phyloP scores from a whole-genome alignment of 805 yeast species.

The Alloascoidea africana region DNA sequence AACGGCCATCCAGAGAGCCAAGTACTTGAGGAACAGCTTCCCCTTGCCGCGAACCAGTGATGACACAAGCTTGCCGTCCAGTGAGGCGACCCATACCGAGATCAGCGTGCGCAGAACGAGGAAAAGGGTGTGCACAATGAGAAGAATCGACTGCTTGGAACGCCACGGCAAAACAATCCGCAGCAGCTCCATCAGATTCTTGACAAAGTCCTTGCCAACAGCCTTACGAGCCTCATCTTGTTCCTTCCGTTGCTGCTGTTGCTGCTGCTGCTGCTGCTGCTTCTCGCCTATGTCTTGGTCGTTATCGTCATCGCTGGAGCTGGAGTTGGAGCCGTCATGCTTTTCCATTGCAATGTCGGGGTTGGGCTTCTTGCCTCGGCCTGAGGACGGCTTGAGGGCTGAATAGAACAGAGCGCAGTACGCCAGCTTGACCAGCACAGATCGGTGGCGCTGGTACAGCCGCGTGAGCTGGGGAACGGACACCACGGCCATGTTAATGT shows the following conservation, averaged over 20 bases:
- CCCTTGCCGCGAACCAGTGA: slow-evolving; percentile 61
- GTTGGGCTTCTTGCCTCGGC: background rate
- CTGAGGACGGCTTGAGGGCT: background rate
- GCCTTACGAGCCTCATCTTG: too few species aligned
- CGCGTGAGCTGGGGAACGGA: background rate
- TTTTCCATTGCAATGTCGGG: background rate
- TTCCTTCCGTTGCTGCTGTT: slow-evolving; percentile 12
- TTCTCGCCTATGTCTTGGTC: slow-evolving; percentile 2
- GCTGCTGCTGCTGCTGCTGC: slow-evolving; percentile 3
- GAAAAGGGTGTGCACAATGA: slow-evolving; percentile 39
- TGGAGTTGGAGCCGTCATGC: too few species aligned
- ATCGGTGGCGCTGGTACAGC: background rate
- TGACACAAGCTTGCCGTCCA: slow-evolving; percentile 79
- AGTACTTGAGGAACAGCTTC: slow-evolving; percentile 40
- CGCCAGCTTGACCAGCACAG: background rate
- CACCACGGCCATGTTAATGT: background rate
- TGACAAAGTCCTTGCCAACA: slow-evolving; percentile 16
- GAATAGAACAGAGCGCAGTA: slow-evolving; percentile 1
- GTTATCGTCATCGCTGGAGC: too few species aligned
- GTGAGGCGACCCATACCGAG: slow-evolving; percentile 68
- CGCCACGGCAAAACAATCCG: slow-evolving; percentile 18
- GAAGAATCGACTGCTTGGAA: slow-evolving; percentile 18
- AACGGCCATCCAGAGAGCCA: slow-evolving; percentile 65
- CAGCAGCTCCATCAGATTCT: slow-evolving; percentile 14
- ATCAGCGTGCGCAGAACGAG: slow-evolving; percentile 55